Percentiles rank a stretch among this genome's conserved stretches.
These are phyloP conservation scores for Hymenoscyphus linearis DNA, from an alignment of 2,329 filamentous ascomycete genomes.

Conservation along the genomic window DNA sequence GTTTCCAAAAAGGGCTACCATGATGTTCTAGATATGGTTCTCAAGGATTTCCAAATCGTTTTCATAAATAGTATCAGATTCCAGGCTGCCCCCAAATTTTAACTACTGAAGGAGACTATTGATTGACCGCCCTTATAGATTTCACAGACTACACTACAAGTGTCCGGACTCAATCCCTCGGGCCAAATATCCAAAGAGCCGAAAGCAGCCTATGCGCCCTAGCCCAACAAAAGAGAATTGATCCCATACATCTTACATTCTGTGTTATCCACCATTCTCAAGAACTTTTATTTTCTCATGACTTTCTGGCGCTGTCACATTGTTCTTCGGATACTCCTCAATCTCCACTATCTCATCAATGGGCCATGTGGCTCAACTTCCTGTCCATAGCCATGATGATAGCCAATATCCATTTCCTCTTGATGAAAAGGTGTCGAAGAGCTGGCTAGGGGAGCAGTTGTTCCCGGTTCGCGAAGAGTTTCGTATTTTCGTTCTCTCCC, in stretches of 20 bases:
- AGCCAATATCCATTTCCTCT: slow-evolving; percentile 23
- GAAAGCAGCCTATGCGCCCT: background rate
- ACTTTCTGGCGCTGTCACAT: too few relatives aligned
- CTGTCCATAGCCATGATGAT: slow-evolving; percentile 26
- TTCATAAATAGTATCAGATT: background rate
- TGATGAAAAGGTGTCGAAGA: background rate
- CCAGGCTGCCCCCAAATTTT: background rate
- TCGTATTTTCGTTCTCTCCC: slow-evolving; percentile 18
- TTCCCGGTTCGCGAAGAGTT: slow-evolving; percentile 11
- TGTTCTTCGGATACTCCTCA: background rate
- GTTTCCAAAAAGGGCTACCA: too few relatives aligned
- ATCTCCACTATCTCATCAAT: slow-evolving; percentile 10
- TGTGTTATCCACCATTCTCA: background rate
- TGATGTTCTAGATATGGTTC: too few relatives aligned
- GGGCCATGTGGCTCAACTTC: slow-evolving; percentile 17
- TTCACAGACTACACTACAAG: background rate
- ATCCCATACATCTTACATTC: background rate
- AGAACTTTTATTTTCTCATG: too few relatives aligned
- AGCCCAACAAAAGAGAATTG: background rate
- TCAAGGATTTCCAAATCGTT: too few relatives aligned
- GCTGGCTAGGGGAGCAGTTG: background rate
- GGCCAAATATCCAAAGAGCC: background rate
- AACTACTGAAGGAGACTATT: background rate
- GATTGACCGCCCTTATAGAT: background rate
- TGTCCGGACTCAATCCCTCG: background rate